Percentiles rank a stretch among this genome's conserved stretches.
These are phyloP conservation scores for Rusavskia elegans DNA, from an alignment of 495 filamentous ascomycete genomes.

Conservation along the genomic window DNA sequence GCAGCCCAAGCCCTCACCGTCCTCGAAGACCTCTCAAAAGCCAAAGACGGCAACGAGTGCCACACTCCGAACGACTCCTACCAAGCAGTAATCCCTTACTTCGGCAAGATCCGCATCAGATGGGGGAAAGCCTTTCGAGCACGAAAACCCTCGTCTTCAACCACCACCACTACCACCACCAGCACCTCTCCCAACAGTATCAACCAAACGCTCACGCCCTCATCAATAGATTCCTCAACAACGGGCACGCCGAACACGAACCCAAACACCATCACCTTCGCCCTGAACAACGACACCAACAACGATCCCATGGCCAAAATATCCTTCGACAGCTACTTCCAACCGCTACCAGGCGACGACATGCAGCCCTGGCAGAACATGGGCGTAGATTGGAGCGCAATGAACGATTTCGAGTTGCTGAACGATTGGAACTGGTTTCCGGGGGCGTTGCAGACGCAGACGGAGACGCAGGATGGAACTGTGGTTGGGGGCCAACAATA, in stretches of 20 bases:
- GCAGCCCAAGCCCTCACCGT: conserved; percentile 29
- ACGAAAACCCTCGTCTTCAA: background rate
- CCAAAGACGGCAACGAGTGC: background rate
- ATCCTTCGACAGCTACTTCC: background rate
- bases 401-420: background rate
- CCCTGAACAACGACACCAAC: too few species aligned
- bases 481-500: too few species aligned
- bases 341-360: background rate
- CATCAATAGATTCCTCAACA: background rate
- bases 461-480: too few species aligned
- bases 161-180: background rate
- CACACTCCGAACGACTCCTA: conserved; percentile 6
- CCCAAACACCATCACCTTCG: too few species aligned
- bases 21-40: conserved; percentile 19
- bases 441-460: background rate
- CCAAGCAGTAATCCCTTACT: conserved; percentile 27
- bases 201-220: background rate
- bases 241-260: background rate
- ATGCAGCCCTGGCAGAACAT: background rate
- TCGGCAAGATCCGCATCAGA: conserved; percentile 22
- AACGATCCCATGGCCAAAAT: background rate
- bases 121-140: conserved; percentile 14
- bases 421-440: background rate
- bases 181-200: background rate
- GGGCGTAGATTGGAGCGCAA: background rate